Evolutionary conservation across 140 eudicot species (phyloP).

Genomic region (Erigeron philadelphicus): DNA sequence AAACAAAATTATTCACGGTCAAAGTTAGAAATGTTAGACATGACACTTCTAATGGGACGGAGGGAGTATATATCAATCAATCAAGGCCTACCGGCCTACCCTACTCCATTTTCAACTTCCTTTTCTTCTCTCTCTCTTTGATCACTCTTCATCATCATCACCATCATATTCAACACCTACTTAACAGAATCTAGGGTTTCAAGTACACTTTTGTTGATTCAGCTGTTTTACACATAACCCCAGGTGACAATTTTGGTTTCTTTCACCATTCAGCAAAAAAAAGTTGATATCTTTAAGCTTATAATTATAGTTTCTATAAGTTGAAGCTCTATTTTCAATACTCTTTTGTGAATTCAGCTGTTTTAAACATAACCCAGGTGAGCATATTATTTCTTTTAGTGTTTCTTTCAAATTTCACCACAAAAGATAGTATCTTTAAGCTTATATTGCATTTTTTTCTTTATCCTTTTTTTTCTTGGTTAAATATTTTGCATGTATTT

Average conservation of each 20-base stretch:
- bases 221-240: conserved; percentile 22
- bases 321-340: conserved; percentile 13
- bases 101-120: conserved; percentile 29
- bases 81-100: conserved; percentile 25
- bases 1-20: no score
- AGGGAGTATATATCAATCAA: conserved; percentile 12
- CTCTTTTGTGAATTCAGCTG: conserved; percentile 5
- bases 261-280: background rate
- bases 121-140: conserved; percentile 21
- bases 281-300: background rate
- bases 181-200: conserved; percentile 33
- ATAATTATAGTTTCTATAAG: conserved; percentile 2
- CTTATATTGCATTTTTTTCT: background rate
- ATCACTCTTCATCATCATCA: conserved; percentile 21
- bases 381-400: background rate
- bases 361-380: background rate
- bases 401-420: background rate
- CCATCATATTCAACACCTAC: conserved; percentile 6
- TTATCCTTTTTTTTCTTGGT: background rate
- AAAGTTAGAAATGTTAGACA: no score
- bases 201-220: conserved; percentile 20
- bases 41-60: no score
- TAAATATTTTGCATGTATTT: conserved; percentile 10
- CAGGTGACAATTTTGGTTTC: conserved; percentile 23
- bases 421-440: background rate